Evolutionary conservation across 139 green algal species (phyloP).

Genomic region (Ulvella scutata): DNA sequence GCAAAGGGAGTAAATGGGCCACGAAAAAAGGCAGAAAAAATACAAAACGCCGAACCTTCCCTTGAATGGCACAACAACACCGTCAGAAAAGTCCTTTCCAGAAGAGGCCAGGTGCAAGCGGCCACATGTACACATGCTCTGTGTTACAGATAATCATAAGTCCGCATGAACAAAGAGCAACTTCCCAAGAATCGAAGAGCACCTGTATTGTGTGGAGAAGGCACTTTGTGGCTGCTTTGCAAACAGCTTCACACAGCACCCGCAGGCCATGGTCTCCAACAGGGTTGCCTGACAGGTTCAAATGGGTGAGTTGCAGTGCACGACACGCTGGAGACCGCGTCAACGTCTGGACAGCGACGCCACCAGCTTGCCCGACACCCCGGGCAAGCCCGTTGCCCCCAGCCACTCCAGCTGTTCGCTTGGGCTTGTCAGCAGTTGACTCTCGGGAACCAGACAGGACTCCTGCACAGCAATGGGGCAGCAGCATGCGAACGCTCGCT

Average conservation of each 20-base stretch:
- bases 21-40: too few relatives aligned
- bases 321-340: not conserved
- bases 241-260: not conserved
- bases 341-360: too few relatives aligned
- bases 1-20: too few relatives aligned
- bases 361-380: not conserved
- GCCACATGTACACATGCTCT: not conserved
- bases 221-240: not conserved
- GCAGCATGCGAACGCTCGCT: not conserved
- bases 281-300: slow-evolving; percentile 1
- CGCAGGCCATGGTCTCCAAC: not conserved
- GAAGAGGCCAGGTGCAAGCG: not conserved
- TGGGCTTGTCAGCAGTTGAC: too few relatives aligned
- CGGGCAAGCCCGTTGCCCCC: not conserved
- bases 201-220: not conserved
- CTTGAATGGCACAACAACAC: too few relatives aligned
- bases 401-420: too few relatives aligned
- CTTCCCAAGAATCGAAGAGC: not conserved
- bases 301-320: not conserved
- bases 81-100: not conserved
- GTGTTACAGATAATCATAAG: not conserved
- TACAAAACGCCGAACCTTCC: too few relatives aligned
- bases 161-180: not conserved
- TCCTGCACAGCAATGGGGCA: not conserved
- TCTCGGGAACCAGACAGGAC: too few relatives aligned